Evolutionary conservation across 2,329 filamentous ascomycete species (phyloP).

Genomic region (Hymenoscyphus infarciens): DNA sequence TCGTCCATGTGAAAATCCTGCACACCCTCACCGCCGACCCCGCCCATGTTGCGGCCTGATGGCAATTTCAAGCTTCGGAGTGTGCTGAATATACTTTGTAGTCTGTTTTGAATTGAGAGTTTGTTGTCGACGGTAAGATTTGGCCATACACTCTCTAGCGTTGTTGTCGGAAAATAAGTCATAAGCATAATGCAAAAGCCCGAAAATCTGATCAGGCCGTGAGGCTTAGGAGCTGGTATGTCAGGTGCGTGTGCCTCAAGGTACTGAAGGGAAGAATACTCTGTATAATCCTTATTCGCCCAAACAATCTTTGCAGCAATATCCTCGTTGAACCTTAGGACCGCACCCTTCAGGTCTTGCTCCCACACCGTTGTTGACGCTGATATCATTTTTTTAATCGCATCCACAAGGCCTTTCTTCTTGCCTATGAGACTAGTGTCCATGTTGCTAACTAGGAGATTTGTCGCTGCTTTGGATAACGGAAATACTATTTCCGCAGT

Average conservation of each 20-base stretch:
- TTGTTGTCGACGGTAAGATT: constrained; percentile 16
- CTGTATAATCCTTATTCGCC: constrained; percentile 15
- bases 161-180: constrained; percentile 16
- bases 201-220: constrained; percentile 17
- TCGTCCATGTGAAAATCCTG: constrained; percentile 12
- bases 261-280: constrained; percentile 18
- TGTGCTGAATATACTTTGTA: constrained; percentile 14
- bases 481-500: neutral
- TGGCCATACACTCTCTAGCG: constrained; percentile 15
- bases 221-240: constrained; percentile 16
- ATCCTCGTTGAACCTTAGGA: constrained; percentile 16
- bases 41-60: constrained; percentile 5
- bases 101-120: constrained; percentile 10
- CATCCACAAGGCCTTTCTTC: neutral
- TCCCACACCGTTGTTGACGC: constrained; percentile 16
- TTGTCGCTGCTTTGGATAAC: constrained; percentile 1
- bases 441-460: constrained; percentile 4
- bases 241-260: constrained; percentile 15
- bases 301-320: constrained; percentile 16
- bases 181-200: constrained; percentile 14
- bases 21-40: constrained; percentile 16
- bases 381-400: constrained; percentile 13
- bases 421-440: constrained; percentile 6
- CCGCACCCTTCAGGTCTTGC: constrained; percentile 8
- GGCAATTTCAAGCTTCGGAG: constrained; percentile 11